These are phyloP conservation scores for Phtheirospermum japonicum DNA, from an alignment of 257 asterid genomes.

Conservation along the genomic window DNA sequence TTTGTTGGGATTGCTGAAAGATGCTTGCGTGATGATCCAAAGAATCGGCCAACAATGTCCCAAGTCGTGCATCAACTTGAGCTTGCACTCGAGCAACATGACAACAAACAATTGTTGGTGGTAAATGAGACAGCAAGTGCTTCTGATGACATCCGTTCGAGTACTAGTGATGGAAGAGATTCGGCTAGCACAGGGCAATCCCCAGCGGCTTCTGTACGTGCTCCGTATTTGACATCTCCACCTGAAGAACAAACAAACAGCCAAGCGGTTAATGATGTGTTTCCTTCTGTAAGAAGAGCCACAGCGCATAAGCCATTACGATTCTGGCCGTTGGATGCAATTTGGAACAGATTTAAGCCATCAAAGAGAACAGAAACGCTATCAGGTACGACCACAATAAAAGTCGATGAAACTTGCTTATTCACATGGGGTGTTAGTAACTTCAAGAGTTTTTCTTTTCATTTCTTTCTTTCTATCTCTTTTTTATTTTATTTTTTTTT, in stretches of 20 bases:
- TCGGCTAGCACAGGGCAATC: conserved; percentile 18
- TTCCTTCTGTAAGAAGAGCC: conserved; percentile 14
- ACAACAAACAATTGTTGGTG: neutral
- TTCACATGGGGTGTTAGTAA: neutral
- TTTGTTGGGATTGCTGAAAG: conserved; percentile 41
- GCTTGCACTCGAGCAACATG: conserved; percentile 35
- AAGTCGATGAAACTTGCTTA: neutral
- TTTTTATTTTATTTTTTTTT: too few relatives aligned
- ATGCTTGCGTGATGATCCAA: conserved; percentile 50
- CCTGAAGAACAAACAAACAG: neutral
- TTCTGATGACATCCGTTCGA: neutral
- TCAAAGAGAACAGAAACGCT: conserved; percentile 22
- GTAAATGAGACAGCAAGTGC: conserved; percentile 12
- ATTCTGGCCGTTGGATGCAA: conserved; percentile 29
- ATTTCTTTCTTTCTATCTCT: too few relatives aligned
- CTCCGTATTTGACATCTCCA: conserved; percentile 15
- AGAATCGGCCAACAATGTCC: conserved; percentile 54
- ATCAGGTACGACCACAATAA: neutral
- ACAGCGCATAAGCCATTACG: conserved; percentile 22
- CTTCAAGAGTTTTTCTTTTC: neutral
- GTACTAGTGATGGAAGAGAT: conserved; percentile 18
- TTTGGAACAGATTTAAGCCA: conserved; percentile 31
- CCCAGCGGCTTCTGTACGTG: conserved; percentile 2
- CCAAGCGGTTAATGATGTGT: conserved; percentile 7
- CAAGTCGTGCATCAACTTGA: conserved; percentile 46